Conservation (phyloP, 78 protist species). For the Monosiga brevicollis region DNA sequence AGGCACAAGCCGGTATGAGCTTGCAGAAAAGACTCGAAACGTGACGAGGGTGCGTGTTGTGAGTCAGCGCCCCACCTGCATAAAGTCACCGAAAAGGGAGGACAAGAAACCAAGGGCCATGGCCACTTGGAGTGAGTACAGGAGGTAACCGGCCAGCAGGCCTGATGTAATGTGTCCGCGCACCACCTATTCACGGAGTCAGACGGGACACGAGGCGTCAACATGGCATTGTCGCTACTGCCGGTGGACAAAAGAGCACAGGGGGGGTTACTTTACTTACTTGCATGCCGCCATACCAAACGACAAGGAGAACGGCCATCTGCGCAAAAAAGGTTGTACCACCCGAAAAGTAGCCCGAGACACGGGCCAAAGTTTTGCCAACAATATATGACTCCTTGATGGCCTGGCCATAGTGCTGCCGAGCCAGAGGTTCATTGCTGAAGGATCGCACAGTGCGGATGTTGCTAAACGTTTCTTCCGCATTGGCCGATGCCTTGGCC, state of each 20-base stretch:
- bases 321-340: background rate
- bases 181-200: no score
- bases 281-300: slow-evolving; percentile 68
- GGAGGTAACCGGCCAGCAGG: slow-evolving; percentile 45
- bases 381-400: background rate
- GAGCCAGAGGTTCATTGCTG: slow-evolving; percentile 30
- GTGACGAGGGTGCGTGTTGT: no score
- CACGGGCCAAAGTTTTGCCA: background rate
- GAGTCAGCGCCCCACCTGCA: no score
- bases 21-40: no score
- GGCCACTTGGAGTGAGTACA: slow-evolving; percentile 55
- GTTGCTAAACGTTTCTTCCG: slow-evolving; percentile 39
- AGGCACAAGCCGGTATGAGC: no score
- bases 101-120: slow-evolving; percentile 41
- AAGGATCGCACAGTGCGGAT: slow-evolving; percentile 67
- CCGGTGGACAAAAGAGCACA: no score
- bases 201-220: no score
- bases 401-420: background rate
- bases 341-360: background rate
- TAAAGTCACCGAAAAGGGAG: slow-evolving; percentile 1
- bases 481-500: background rate
- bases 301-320: slow-evolving; percentile 19
- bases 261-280: no score
- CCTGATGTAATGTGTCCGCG: slow-evolving; percentile 43
- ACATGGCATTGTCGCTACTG: no score